Evolutionary conservation across 306 rosid genomes (phyloP).

Genomic region (Rubus parviflorus): DNA sequence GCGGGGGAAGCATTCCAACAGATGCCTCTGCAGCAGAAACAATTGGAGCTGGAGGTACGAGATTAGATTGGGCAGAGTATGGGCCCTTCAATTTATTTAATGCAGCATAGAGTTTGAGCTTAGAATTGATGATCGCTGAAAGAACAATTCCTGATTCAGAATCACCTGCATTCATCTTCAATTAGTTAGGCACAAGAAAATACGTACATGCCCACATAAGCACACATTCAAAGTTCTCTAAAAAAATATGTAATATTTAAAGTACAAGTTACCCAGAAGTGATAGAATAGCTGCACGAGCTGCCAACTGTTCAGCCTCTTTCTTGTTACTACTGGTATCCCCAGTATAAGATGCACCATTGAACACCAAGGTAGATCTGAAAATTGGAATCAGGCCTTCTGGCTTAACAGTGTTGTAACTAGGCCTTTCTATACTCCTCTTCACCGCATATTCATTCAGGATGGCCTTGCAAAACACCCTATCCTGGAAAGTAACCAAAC

Average conservation of each 20-base stretch:
- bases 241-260: constrained; percentile 1
- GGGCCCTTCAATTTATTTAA: constrained; percentile 18
- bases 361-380: constrained; percentile 46
- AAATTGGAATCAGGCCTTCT: constrained; percentile 32
- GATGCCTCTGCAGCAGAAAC: constrained; percentile 17
- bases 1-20: neutral
- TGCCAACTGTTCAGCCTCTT: constrained; percentile 62
- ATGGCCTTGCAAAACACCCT: constrained; percentile 43
- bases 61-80: no score
- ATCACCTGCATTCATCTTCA: constrained; percentile 30
- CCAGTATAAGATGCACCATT: constrained; percentile 44
- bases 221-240: no score
- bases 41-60: constrained; percentile 4
- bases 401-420: constrained; percentile 34
- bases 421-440: constrained; percentile 41
- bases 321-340: constrained; percentile 40
- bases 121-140: constrained; percentile 39
- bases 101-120: constrained; percentile 29
- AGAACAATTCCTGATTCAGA: constrained; percentile 34
- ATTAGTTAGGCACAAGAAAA: constrained; percentile 16
- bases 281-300: constrained; percentile 51
- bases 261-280: constrained; percentile 43
- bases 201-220: neutral
- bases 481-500: constrained; percentile 31
- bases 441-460: constrained; percentile 52